Evolutionary conservation across 2,329 filamentous ascomycete species (phyloP), one percentile per base, ranked within the genome.

Genomic region (Alternaria longipes): DNA sequence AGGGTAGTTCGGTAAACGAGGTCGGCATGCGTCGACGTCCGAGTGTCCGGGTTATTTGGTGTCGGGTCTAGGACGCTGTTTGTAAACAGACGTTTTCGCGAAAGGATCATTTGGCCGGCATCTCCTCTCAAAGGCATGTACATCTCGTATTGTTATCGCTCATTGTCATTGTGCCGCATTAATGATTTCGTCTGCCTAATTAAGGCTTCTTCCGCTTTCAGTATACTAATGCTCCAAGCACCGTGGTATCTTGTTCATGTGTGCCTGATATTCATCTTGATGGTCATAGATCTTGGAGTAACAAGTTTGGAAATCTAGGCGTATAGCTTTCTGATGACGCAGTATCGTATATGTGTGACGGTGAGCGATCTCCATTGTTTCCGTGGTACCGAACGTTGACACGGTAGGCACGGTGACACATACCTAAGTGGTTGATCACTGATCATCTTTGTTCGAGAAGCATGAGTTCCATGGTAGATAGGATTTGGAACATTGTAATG

Each of bases 321-420:
- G 32, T 18, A 36, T 16, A 14, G 14, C 14, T 16, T 34, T 49
- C 14, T 38, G 20, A 22, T 18, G 18, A 24, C 20, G 46, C 30
- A 24, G 16, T 50, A 20, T 26, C 16, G 46, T 36, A 20, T 22
- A 38, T 24, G 30, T 14, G 14, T 14, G 30, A 16, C 30, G 12
- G n/a, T n/a, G 30, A 22, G 14, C 32, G 20, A n/a, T 50, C 22
- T 30, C 16, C 34, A 8, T 24, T n/a, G 5, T 36, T 50, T 50
- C 20, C 30, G 46, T 38, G 46, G 46, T 50, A 50, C 46, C 46
- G 46, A 50, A 50, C 46, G 46, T 50, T 50, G 32, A 26, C 5
- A 22, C 22, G 30, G 32, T 50, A 36, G 14, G 16, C 8, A 14
- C 18, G 32, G 46, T 50, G 46, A 50, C 46, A 38, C 46, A 50